Conservation (phyloP, 768 basidiomycete species). For the Ramaria sp. region DNA sequence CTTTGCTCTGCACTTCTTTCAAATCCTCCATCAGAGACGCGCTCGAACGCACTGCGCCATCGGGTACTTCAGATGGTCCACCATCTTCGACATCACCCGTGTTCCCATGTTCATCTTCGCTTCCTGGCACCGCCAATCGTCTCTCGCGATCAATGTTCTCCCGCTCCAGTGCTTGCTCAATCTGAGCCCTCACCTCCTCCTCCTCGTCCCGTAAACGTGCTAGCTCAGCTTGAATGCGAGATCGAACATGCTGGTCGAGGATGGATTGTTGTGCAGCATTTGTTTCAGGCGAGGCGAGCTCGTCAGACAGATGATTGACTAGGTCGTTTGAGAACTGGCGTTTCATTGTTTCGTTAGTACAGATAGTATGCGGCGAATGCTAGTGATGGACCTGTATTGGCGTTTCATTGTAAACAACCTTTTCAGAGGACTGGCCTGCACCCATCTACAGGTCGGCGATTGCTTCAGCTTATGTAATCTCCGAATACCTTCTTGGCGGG, state of each 20-base stretch:
- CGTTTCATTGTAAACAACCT: slow-evolving; percentile 45
- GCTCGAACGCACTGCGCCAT: slow-evolving; percentile 22
- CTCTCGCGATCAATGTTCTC: slow-evolving; percentile 79
- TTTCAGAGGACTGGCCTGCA: slow-evolving; percentile 58
- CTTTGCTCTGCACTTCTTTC: slow-evolving; percentile 60
- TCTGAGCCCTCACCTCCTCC: slow-evolving; percentile 56
- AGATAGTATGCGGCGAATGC: neutral
- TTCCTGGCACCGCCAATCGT: slow-evolving; percentile 32
- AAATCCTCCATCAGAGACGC: slow-evolving; percentile 60
- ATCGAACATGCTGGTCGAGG: slow-evolving; percentile 63
- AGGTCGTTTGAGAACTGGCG: slow-evolving; percentile 74
- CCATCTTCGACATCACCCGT: slow-evolving; percentile 23
- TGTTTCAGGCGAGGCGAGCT: slow-evolving; percentile 45
- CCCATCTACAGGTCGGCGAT: slow-evolving; percentile 36
- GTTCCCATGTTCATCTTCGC: slow-evolving; percentile 21
- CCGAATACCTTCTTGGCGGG: no score
- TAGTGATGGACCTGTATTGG: slow-evolving; percentile 37
- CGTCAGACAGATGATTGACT: slow-evolving; percentile 67
- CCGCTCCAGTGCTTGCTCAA: slow-evolving; percentile 71
- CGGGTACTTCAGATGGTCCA: slow-evolving; percentile 23
- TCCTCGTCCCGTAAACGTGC: slow-evolving; percentile 58
- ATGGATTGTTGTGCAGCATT: slow-evolving; percentile 60
- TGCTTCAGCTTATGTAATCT: neutral
- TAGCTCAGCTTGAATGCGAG: slow-evolving; percentile 62
- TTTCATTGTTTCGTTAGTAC: slow-evolving; percentile 1